phyloP scores from a whole-genome alignment of 2,329 filamentous ascomycete species.

The Aspergillus ruber region DNA sequence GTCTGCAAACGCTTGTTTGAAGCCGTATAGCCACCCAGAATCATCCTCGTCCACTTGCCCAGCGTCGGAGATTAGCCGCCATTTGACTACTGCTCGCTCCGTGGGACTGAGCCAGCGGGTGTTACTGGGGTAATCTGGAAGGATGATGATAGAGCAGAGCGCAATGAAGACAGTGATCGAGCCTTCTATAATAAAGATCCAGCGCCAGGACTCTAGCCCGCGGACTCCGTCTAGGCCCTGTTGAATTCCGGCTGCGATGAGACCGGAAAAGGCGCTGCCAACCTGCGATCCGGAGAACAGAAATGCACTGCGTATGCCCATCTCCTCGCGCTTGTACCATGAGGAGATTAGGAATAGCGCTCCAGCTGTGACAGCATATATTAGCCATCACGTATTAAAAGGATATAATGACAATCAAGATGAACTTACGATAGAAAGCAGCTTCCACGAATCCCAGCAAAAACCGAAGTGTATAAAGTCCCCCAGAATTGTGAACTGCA shows the following conservation, averaged over 20 bases:
- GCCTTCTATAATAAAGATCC: constrained; percentile 56
- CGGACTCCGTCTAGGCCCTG: constrained; percentile 21
- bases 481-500: neutral
- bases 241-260: constrained; percentile 17
- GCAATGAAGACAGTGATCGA: constrained; percentile 33
- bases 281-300: constrained; percentile 26
- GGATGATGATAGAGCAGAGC: constrained; percentile 30
- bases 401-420: too few species aligned
- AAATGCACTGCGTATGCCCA: constrained; percentile 34
- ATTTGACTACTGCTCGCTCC: constrained; percentile 44
- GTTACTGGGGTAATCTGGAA: constrained; percentile 36
- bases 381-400: too few species aligned
- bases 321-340: constrained; percentile 59
- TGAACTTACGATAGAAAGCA: constrained; percentile 39
- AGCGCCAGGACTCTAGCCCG: constrained; percentile 38
- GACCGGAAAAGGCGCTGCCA: constrained; percentile 9
- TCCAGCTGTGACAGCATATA: constrained; percentile 39
- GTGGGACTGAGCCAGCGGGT: constrained; percentile 42
- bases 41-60: too few species aligned
- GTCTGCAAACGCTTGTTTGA: constrained; percentile 46
- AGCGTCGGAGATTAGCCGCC: too few species aligned
- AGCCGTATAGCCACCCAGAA: constrained; percentile 21
- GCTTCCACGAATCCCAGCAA: constrained; percentile 28
- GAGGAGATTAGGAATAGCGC: constrained; percentile 58
- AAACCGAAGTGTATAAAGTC: constrained; percentile 28